Conservation (phyloP, 305 asterid genomes). For the Solanum hybrid region DNA sequence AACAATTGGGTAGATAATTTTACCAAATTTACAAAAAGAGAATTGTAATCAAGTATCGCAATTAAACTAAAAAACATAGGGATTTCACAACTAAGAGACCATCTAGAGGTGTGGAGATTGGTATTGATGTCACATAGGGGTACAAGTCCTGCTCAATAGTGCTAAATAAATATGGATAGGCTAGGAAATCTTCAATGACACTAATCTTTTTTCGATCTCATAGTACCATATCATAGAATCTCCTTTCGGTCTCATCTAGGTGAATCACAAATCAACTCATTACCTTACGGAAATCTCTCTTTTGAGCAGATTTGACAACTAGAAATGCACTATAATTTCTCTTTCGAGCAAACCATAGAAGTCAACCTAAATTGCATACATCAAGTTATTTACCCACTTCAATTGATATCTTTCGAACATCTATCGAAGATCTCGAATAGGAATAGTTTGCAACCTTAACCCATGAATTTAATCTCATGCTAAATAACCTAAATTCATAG, state of each 20-base stretch:
- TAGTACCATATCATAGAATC: neutral
- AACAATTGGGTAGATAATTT: neutral
- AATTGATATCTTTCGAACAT: neutral
- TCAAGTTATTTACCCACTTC: neutral
- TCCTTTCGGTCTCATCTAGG: neutral
- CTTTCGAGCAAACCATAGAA: neutral
- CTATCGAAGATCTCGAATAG: neutral
- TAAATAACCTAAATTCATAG: neutral
- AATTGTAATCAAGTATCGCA: neutral
- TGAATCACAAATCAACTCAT: neutral
- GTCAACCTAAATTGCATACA: neutral
- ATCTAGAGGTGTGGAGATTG: neutral
- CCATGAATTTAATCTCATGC: neutral
- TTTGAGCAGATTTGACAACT: neutral
- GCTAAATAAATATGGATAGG: neutral
- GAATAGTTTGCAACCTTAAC: neutral
- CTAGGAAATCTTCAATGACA: neutral
- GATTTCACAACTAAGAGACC: neutral
- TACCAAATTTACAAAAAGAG: neutral
- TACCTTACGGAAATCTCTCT: neutral
- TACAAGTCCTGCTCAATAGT: neutral
- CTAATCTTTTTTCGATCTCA: neutral
- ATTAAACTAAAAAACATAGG: neutral
- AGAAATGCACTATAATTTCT: neutral
- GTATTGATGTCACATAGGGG: neutral